These are phyloP conservation scores for Fusarium floridanum DNA, from an alignment of 2,329 filamentous ascomycete genomes.

Conservation along the genomic window DNA sequence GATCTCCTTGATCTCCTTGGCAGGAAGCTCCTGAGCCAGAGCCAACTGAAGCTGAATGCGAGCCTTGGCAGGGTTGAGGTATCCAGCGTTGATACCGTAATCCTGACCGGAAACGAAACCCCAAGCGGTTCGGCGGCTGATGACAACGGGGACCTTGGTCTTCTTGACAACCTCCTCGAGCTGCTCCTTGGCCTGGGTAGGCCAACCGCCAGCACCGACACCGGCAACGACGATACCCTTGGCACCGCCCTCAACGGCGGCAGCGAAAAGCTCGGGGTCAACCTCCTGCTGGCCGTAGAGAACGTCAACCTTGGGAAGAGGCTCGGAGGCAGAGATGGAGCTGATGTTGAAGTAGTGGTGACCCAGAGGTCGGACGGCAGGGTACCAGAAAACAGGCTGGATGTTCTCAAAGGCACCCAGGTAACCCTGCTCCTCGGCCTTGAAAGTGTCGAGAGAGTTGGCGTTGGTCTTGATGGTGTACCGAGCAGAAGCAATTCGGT, in stretches of 20 bases:
- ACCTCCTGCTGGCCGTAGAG: conserved; percentile 67
- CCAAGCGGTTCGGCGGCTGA: conserved; percentile 62
- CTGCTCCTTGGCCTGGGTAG: conserved; percentile 50
- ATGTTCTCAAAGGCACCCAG: conserved; percentile 70
- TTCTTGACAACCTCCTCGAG: conserved; percentile 59
- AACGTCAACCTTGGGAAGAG: conserved; percentile 67
- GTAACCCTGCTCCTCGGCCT: conserved; percentile 66
- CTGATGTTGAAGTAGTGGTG: conserved; percentile 58
- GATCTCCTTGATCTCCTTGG: conserved; percentile 30
- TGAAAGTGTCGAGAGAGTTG: conserved; percentile 73
- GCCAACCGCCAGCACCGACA: conserved; percentile 65
- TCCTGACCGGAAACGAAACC: conserved; percentile 59
- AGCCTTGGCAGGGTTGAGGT: conserved; percentile 67
- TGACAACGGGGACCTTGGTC: conserved; percentile 60
- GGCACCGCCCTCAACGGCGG: conserved; percentile 61
- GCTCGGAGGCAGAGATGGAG: conserved; percentile 38
- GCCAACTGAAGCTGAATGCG: conserved; percentile 63
- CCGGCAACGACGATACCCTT: conserved; percentile 68
- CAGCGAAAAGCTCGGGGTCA: conserved; percentile 58
- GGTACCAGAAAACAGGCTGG: conserved; percentile 70
- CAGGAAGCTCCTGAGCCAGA: conserved; percentile 35
- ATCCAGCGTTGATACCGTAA: conserved; percentile 59
- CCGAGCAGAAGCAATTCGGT: conserved; percentile 67
- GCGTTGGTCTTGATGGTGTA: conserved; percentile 72
- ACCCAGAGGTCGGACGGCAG: conserved; percentile 60